Base-by-base conservation (phyloP, 768 basidiomycete genomes). In the Mycena rebaudengoi region DNA sequence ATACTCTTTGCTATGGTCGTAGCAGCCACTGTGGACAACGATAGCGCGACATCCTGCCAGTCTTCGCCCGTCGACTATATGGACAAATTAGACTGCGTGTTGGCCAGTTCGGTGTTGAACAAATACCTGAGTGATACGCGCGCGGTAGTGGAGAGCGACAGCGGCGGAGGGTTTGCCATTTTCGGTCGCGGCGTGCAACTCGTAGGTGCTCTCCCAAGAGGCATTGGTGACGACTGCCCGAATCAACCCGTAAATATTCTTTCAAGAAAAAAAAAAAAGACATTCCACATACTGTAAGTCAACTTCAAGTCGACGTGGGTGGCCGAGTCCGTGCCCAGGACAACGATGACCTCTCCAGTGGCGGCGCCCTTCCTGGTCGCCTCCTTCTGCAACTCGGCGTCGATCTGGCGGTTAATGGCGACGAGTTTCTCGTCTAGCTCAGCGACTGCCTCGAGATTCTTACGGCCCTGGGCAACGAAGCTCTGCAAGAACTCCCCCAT, bases 51-150 rank as follows among this genome's bases (percentile, higher is more conserved):
- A 60, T 82, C 75, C 23, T 68, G 78, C 88, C 88, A 90, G 62
- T 87, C 84, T 67, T 90, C 88, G 13, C 88, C 88, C 0, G 88
- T 87, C 65, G 71, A 72, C 66, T 90, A 88, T 0, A 70, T 74
- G n/a, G n/a, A n/a, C n/a, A n/a, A n/a, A n/a, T n/a, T n/a, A n/a
- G n/a, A n/a, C n/a, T n/a, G n/a, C n/a, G n/a, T n/a, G n/a, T n/a
- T n/a, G n/a, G n/a, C n/a, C n/a, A n/a, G n/a, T n/a, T n/a, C n/a
- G n/a, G n/a, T n/a, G n/a, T n/a, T n/a, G n/a, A n/a, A n/a, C n/a
- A n/a, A n/a, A n/a, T n/a, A n/a, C n/a, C n/a, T n/a, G n/a, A n/a
- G n/a, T n/a, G 50, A 89, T 77, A 28, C 79, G 76, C 0, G 87
- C 86, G 25, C 84, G 83, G 67, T 88, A 89, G 62, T 86, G 82